Conservation (phyloP, 2,329 filamentous ascomycete species). For the Colletotrichum lentis region DNA sequence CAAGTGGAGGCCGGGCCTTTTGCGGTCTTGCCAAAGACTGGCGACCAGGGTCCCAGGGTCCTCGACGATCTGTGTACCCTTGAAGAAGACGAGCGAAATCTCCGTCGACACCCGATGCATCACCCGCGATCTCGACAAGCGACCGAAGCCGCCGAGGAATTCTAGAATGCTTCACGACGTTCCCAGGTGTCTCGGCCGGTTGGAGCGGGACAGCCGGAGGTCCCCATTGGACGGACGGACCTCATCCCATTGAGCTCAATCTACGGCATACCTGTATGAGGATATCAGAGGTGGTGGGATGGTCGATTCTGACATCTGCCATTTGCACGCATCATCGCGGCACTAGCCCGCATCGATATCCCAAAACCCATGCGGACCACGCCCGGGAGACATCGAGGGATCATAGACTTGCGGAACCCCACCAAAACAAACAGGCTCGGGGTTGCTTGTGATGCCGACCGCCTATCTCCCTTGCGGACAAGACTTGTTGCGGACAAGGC, state of each 20-base stretch:
- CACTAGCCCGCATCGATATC: constrained; percentile 33
- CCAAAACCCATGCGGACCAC: constrained; percentile 18
- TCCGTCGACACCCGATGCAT: constrained; percentile 31
- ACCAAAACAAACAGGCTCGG: constrained; percentile 26
- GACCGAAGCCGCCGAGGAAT: not conserved
- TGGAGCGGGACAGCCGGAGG: constrained; percentile 13
- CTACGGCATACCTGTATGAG: not conserved
- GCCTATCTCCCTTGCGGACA: constrained; percentile 23
- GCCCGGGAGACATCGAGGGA: constrained; percentile 29
- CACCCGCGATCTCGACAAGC: constrained; percentile 15
- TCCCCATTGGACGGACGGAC: not conserved
- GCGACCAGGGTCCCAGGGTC: constrained; percentile 16
- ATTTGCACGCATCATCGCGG: constrained; percentile 33
- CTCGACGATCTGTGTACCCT: constrained; percentile 24
- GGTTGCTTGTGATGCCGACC: constrained; percentile 34
- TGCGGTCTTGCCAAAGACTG: constrained; percentile 22
- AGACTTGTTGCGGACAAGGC: constrained; percentile 5
- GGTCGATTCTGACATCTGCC: constrained; percentile 33
- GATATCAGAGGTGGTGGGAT: constrained; percentile 3
- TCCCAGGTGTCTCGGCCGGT: not conserved
- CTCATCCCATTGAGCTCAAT: not conserved
- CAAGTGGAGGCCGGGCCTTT: constrained; percentile 27
- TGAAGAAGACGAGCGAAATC: constrained; percentile 29
- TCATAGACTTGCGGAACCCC: constrained; percentile 38
- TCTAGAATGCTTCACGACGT: not conserved